Conservation (phyloP, 2,329 filamentous ascomycete genomes). For the Paecilomyces formosus region DNA sequence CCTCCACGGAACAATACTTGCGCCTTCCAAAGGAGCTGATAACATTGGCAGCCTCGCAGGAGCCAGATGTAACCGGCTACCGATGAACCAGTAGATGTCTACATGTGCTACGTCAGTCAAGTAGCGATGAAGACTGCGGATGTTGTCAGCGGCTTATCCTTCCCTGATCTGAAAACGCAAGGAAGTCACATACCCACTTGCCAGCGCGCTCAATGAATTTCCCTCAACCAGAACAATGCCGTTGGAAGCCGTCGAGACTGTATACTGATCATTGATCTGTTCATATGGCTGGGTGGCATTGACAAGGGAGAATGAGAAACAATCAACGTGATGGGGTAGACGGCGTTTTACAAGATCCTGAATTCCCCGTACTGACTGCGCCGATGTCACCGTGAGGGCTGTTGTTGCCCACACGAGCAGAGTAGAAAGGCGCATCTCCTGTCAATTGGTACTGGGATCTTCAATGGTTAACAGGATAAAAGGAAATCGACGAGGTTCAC, state of each 20-base stretch:
- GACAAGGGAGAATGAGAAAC: constrained; percentile 14
- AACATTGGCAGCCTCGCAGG: constrained; percentile 21
- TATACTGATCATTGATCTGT: constrained; percentile 13
- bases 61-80: constrained; percentile 31
- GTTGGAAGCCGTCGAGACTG: constrained; percentile 10
- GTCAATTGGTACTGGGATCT: neutral
- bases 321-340: constrained; percentile 13
- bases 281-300: constrained; percentile 2
- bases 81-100: constrained; percentile 43
- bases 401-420: neutral
- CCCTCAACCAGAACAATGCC: constrained; percentile 26
- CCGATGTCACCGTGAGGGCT: neutral
- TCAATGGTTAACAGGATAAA: neutral
- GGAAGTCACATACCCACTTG: constrained; percentile 19
- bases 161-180: neutral
- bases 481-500: neutral
- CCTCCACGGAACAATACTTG: constrained; percentile 39
- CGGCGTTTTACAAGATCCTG: constrained; percentile 16
- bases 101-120: constrained; percentile 35
- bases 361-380: constrained; percentile 14
- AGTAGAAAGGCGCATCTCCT: neutral
- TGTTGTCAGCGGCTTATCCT: neutral
- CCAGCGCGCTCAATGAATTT: constrained; percentile 25
- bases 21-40: constrained; percentile 27
- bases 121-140: constrained; percentile 31